Evolutionary conservation across 2,329 filamentous ascomycete species (phyloP), one percentile per base, ranked within the genome.

Genomic region (Diplodia corticola): DNA sequence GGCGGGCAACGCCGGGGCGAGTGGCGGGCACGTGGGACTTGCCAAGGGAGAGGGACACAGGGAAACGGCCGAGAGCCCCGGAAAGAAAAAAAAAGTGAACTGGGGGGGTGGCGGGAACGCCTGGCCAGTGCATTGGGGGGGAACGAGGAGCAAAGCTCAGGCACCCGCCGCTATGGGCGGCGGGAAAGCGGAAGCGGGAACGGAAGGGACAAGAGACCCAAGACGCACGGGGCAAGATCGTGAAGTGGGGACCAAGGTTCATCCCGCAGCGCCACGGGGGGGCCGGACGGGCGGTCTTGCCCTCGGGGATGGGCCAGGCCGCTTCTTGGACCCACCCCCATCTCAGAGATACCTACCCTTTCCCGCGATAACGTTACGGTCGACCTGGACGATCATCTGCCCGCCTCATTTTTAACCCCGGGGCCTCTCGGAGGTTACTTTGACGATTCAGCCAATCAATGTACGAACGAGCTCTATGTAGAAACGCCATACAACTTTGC

Each of bases 161-260:
- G 40, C 40, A 44, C 54, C 22, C 51, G 51, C 22, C 51, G 51
- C 51, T 35, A 33, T 28, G 13, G 22, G 54, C 51, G 24, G 24
- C 55, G 55, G 40, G 13, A 61, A 24, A 20, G 40, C 24, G 26
- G 40, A n/a, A 44, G 40, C 40, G 55, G 26, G 28, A 49, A 28
- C 57, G 57, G 57, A 28, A 61, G 46, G 22, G 57, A 26, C 26
- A 49, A 40, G 17, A n/a, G 40, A 22, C n/a, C 26, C n/a, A n/a
- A 30, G 37, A 46, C 63, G 63, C 63, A 49, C 63, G 51, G 63
- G 53, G 51, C 63, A 65, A 49, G 51, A 65, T 65, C 63, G 63
- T 65, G 63, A 65, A 49, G 63, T 65, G 63, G 63, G 40, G 63
- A 54, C 50, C 50, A 54, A 53, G 49, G 63, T 57, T 54, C 63